phyloP scores from a whole-genome alignment of 805 yeast species.

The Brettanomyces bruxellensis region DNA sequence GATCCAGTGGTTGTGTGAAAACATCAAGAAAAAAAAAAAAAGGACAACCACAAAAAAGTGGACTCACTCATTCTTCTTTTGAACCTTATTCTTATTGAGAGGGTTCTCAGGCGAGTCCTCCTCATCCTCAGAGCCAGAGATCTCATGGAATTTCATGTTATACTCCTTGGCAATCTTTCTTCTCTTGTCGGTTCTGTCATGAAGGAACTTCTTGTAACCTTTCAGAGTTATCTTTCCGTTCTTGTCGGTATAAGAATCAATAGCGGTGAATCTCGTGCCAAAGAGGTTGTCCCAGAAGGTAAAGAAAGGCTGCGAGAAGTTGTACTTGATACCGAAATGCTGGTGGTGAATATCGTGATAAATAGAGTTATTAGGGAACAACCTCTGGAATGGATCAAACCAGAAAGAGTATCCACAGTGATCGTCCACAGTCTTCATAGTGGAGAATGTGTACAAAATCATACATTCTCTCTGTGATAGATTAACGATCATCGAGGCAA shows the following conservation, averaged over 20 bases:
- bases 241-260: slow-evolving; percentile 53
- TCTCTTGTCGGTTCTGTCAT: slow-evolving; percentile 23
- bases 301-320: slow-evolving; percentile 94
- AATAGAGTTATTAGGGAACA: slow-evolving; percentile 92
- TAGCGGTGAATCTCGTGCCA: slow-evolving; percentile 62
- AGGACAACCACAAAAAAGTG: neutral
- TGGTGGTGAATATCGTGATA: slow-evolving; percentile 98
- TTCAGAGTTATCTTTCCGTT: slow-evolving; percentile 61
- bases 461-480: slow-evolving; percentile 72
- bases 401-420: slow-evolving; percentile 98
- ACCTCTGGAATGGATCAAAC: slow-evolving; percentile 76
- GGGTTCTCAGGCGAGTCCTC: slow-evolving; percentile 3
- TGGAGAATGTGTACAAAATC: slow-evolving; percentile 73
- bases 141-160: slow-evolving; percentile 1
- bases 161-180: neutral
- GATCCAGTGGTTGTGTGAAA: neutral
- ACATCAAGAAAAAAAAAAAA: neutral
- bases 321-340: slow-evolving; percentile 86
- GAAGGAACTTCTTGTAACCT: slow-evolving; percentile 52
- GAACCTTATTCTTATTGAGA: neutral
- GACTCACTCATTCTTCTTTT: neutral
- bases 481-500: slow-evolving; percentile 56
- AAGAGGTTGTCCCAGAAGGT: slow-evolving; percentile 80
- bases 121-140: slow-evolving; percentile 3
- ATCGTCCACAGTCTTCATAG: slow-evolving; percentile 95